Percentiles rank a stretch among this genome's conserved stretches.
Evolutionary conservation across 352 stramenopile genomes (phyloP).

Genomic region (Aphanomyces euteiches): DNA sequence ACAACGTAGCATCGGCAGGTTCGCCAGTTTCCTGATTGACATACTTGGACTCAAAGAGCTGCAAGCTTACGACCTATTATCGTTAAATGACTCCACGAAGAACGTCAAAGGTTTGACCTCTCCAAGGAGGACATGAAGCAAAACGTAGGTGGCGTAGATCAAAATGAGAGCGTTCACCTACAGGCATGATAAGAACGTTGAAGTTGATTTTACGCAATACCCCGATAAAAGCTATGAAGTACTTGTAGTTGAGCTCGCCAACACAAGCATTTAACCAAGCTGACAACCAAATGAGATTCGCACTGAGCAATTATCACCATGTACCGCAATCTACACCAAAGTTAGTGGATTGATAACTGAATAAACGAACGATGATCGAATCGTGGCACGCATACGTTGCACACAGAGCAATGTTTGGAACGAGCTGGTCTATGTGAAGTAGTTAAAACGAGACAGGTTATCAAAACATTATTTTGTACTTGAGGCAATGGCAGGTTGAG

Average conservation of each 20-base stretch:
- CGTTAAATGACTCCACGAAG: not conserved
- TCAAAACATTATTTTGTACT: constrained; percentile 31
- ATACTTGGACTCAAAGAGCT: constrained; percentile 44
- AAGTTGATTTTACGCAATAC: constrained; percentile 31
- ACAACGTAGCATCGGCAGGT: constrained; percentile 40
- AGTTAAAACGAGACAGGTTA: not conserved
- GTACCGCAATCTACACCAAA: constrained; percentile 18
- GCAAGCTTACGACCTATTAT: constrained; percentile 31
- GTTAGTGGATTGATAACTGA: not conserved
- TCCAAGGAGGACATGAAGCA: constrained; percentile 44
- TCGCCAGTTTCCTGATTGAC: constrained; percentile 40
- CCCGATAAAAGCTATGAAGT: constrained; percentile 54
- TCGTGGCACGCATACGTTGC: constrained; percentile 57
- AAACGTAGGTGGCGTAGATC: constrained; percentile 49
- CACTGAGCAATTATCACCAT: constrained; percentile 38
- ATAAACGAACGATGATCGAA: constrained; percentile 54
- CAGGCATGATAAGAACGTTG: too few relatives aligned
- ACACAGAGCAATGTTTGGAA: constrained; percentile 68
- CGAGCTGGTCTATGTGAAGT: constrained; percentile 41
- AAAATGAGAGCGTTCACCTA: constrained; percentile 54
- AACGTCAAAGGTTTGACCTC: constrained; percentile 27
- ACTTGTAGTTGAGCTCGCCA: constrained; percentile 54
- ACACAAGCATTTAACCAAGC: constrained; percentile 62
- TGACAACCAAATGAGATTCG: not conserved
- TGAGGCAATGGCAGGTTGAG: constrained; percentile 47